These are phyloP conservation scores for Chytriomyces sp. DNA, from an alignment of 192 early-diverging fungal species.

Conservation along the genomic window DNA sequence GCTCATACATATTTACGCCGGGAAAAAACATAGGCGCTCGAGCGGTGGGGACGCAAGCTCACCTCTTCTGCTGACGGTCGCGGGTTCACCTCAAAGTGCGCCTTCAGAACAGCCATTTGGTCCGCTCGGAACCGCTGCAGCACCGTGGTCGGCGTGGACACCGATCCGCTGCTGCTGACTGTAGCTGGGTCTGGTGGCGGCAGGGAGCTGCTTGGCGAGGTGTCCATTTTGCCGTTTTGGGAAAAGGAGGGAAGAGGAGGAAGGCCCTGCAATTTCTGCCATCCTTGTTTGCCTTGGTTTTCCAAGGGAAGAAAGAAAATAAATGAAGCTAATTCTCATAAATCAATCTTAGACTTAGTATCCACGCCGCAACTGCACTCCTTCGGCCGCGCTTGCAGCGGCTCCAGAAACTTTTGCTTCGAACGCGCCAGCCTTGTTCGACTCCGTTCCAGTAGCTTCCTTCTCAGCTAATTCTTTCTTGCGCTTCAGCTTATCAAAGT, in stretches of 20 bases:
- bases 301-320: too few relatives aligned
- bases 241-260: too few relatives aligned
- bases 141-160: neutral
- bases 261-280: neutral
- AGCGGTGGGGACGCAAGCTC: too few relatives aligned
- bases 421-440: neutral
- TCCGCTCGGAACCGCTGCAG: conserved; percentile 21
- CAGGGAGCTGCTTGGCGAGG: neutral
- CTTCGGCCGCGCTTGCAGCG: neutral
- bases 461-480: conserved; percentile 5
- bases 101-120: conserved; percentile 13
- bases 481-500: conserved; percentile 44
- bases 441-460: neutral
- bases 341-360: too few relatives aligned
- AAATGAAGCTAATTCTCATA: too few relatives aligned
- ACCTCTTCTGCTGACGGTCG: conserved; percentile 18
- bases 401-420: neutral
- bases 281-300: neutral
- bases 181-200: neutral
- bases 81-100: conserved; percentile 13
- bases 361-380: neutral
- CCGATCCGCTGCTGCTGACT: neutral
- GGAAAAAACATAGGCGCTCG: too few relatives aligned
- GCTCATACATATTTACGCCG: too few relatives aligned
- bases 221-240: too few relatives aligned